Evolutionary conservation across 495 filamentous ascomycete genomes (phyloP), one percentile per base, ranked within the genome.

Genomic region (Penicillium paradoxum): DNA sequence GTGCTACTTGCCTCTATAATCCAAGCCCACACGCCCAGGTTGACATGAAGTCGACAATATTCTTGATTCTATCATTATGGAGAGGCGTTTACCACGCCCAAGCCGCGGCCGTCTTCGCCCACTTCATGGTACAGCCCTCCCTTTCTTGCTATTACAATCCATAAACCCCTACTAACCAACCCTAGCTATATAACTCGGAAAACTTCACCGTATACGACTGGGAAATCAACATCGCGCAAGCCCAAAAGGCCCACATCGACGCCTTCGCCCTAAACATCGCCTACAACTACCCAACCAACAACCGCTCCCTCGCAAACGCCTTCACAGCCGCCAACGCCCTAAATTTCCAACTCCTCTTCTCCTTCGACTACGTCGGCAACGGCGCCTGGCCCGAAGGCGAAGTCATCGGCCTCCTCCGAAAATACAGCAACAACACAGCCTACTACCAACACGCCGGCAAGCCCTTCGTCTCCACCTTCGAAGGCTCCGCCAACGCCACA

Each of bases 251-350:
- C 0, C 77, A 82, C 32, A 87, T 90, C 44, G 86, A 90, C 59
- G 87, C 82, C 3, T 90, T 90, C 58, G 86, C 81, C 0, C 61
- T 90, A 27, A 89, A 90, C 51, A 76, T 88, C 38, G 87, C 75
- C 8, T 80, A 84, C 47, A 59, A 63, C 0, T 79, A 74, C 60
- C 81, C 74, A 11, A 51, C 48, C 3, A 51, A 41, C 27, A 68
- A 70, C n/a, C 57, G 53, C 8, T 77, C 80, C 46, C 63, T 85
- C 2, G 54, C 69, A 9, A 60, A 78, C 2, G 84, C 81, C 0
- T 87, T 81, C 56, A 55, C 68, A 21, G 80, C 78, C 4, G 85
- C 85, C 6, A 74, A 78, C 30, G 55, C 63, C 9, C 65, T 76
- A 10, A 65, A 70, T 22, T 88, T 90, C 66, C 79, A 73, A 24